Evolutionary conservation across 192 early-diverging fungal genomes (phyloP).

Genomic region (Podila epicladia): DNA sequence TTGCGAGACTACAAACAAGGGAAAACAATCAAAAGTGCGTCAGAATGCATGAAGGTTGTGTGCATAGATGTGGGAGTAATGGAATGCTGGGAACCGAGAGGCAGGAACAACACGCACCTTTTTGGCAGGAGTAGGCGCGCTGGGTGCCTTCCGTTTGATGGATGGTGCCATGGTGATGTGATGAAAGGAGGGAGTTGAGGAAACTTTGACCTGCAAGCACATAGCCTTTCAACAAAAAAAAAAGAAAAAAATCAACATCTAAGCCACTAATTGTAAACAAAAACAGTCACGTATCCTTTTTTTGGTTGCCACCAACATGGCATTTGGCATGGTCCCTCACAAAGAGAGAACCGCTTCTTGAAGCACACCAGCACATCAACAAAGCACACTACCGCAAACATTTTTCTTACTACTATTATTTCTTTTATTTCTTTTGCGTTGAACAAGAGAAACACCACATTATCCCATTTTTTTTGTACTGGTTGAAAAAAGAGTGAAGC

Average conservation of each 20-base stretch:
- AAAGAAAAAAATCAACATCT: background rate
- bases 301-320: background rate
- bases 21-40: background rate
- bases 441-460: no score
- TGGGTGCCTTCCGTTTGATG: conserved; percentile 23
- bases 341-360: no score
- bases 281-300: background rate
- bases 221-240: background rate
- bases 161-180: conserved; percentile 18
- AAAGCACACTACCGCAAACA: no score
- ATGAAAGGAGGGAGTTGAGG: background rate
- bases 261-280: background rate
- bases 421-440: no score
- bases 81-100: background rate
- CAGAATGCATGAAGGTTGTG: background rate
- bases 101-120: conserved; percentile 15
- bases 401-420: no score
- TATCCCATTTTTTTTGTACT: no score
- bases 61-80: background rate
- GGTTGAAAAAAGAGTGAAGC: no score
- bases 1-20: conserved; percentile 23
- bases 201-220: background rate
- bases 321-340: no score
- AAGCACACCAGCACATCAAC: no score
- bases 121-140: conserved; percentile 23